Conservation (phyloP, 2,329 filamentous ascomycete species). For the Periglandula ipomoeae region DNA sequence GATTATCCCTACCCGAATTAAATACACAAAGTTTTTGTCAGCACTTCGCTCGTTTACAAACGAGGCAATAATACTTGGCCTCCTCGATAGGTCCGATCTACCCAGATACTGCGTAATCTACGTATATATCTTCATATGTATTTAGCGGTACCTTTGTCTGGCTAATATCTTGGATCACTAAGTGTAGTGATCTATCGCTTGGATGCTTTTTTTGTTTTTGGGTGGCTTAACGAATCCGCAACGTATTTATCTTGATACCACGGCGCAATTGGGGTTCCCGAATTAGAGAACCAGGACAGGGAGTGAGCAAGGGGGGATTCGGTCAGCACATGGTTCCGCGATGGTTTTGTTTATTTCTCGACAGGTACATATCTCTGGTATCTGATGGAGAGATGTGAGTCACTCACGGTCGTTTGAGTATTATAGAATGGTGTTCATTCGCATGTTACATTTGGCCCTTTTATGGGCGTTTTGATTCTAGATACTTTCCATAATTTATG, state of each 20-base stretch:
- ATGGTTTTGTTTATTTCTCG: background rate
- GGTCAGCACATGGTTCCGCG: background rate
- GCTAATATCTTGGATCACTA: too few relatives aligned
- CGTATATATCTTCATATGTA: too few relatives aligned
- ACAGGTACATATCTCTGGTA: background rate
- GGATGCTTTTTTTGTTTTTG: background rate
- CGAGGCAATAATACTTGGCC: too few relatives aligned
- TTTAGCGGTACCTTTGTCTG: too few relatives aligned
- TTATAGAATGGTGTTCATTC: background rate
- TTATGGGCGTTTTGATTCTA: background rate
- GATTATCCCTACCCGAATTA: too few relatives aligned
- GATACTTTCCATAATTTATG: background rate
- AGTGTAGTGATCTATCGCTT: background rate
- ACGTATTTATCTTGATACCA: slow-evolving; percentile 4
- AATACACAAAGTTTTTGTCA: too few relatives aligned
- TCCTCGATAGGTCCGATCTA: too few relatives aligned
- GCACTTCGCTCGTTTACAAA: too few relatives aligned
- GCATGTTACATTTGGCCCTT: background rate
- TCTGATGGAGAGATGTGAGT: background rate
- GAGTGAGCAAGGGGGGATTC: background rate
- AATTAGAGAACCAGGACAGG: background rate
- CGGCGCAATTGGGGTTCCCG: background rate
- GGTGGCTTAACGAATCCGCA: background rate
- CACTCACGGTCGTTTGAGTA: background rate
- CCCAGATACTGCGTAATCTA: too few relatives aligned